phyloP scores from a whole-genome alignment of 257 asterid species.

The Nemophila menziesii region DNA sequence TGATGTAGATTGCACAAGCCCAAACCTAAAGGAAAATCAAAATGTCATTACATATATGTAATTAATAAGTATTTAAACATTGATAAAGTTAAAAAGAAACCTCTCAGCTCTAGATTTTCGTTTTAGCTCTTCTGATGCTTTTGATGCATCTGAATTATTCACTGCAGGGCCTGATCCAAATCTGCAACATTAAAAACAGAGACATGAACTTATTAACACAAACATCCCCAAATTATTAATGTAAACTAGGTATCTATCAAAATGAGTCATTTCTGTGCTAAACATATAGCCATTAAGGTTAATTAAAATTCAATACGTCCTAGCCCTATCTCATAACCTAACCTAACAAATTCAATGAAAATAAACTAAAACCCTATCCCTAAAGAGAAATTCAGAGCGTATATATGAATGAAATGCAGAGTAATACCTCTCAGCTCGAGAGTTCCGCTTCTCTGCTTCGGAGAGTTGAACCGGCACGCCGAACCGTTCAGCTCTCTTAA shows the following conservation, averaged over 20 bases:
- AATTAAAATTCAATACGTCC: too few species aligned
- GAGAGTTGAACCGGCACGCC: conserved; percentile 67
- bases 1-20: conserved; percentile 36
- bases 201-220: background rate
- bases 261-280: too few species aligned
- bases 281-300: too few species aligned
- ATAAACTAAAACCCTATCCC: background rate
- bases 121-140: conserved; percentile 68
- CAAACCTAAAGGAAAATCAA: conserved; percentile 46
- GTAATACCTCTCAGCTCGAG: conserved; percentile 82
- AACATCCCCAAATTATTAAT: background rate
- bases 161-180: conserved; percentile 51
- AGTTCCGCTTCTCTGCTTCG: conserved; percentile 70
- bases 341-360: background rate
- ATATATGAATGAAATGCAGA: background rate
- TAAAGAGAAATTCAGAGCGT: background rate
- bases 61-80: background rate
- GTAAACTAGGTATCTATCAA: background rate
- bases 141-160: conserved; percentile 35
- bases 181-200: conserved; percentile 25
- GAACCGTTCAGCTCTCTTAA: conserved; percentile 85
- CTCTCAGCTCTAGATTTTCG: conserved; percentile 97
- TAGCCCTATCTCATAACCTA: too few species aligned
- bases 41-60: background rate
- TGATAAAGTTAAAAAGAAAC: conserved; percentile 19